Evolutionary conservation across 176 grass and related monocot species (phyloP), one percentile per base, ranked within the genome.

Genomic region (Triticum urartu): DNA sequence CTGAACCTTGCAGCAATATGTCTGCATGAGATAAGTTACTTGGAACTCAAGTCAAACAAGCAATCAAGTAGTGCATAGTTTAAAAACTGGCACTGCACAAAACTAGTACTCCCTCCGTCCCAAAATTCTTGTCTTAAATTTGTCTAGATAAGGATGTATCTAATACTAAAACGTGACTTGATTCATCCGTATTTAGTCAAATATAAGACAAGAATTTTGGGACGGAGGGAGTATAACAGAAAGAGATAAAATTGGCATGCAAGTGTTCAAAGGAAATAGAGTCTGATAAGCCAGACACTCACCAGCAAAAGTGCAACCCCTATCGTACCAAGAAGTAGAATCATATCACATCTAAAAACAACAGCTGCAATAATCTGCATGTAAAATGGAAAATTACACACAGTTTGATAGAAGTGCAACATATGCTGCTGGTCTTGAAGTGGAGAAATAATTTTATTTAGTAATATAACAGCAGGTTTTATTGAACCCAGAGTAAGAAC

Each of bases 321-420:
- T 89, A 96, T 92, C 61, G 97, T 76, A 39, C 85, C 94, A 89
- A 99, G 89, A 86, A 96, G 97, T 80, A 99, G 66, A 79, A 96
- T 42, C 75, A 90, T 93, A 76, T 99, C 97, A 85, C 97, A 99
- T 85, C 97, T 95, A 91, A 99, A 95, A 74, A 99, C 56, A 88
- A 88, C 83, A 62, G 94, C 85, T 78, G 90, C 94, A 83, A 94
- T 64, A 86, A 88, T 91, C 97, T 96, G 90, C 52, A 91, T 70
- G 77, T 17, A 86, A 82, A 87, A 84, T 35, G 13, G 48, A 40
- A 63, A 59, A 80, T 87, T 50, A 50, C 15, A 77, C 10, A 25
- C 14, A 86, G 20, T 70, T 78, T 7, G 38, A 50, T 63, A 62
- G 22, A 75, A 79, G 43, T 22, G 60, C 7, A 62, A 56, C 68